phyloP scores from a whole-genome alignment of 192 early-diverging fungal genomes.

The Coemansia sp. region DNA sequence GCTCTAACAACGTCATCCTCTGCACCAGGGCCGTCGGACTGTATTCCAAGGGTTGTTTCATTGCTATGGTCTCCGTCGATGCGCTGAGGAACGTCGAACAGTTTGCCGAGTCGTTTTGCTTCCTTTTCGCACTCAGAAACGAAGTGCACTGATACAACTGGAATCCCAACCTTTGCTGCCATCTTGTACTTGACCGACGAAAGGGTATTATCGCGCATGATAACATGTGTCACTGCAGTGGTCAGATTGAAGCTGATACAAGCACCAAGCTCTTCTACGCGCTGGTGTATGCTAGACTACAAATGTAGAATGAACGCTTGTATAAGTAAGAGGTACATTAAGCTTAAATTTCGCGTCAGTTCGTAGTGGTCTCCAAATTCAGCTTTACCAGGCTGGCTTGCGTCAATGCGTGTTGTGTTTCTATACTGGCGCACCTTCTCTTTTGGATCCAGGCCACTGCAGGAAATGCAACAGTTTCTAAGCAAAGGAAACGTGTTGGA shows the following conservation, averaged over 20 bases:
- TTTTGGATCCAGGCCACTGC: conserved; percentile 36
- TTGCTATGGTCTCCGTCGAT: neutral
- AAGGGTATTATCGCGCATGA: conserved; percentile 28
- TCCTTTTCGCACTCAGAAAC: conserved; percentile 41
- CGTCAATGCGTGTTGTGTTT: too few species aligned
- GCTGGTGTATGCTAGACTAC: conserved; percentile 33
- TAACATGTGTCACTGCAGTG: conserved; percentile 41
- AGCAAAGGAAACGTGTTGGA: conserved; percentile 25
- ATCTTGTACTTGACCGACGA: conserved; percentile 41
- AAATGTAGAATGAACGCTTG: neutral
- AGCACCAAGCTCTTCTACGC: conserved; percentile 42
- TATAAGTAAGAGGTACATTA: too few species aligned
- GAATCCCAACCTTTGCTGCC: conserved; percentile 39
- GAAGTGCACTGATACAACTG: conserved; percentile 43
- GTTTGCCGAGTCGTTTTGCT: conserved; percentile 10
- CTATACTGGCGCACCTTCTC: conserved; percentile 41
- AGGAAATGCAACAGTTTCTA: conserved; percentile 41
- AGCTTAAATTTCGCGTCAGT: neutral
- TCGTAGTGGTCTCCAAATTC: neutral
- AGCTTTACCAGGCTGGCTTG: neutral
- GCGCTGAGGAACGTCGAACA: neutral
- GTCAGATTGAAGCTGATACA: conserved; percentile 41
- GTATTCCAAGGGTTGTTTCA: neutral
- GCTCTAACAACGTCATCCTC: conserved; percentile 3
- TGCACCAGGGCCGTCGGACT: neutral